Evolutionary conservation across 352 stramenopile genomes (phyloP).

Genomic region (Globisporangium middletonii): DNA sequence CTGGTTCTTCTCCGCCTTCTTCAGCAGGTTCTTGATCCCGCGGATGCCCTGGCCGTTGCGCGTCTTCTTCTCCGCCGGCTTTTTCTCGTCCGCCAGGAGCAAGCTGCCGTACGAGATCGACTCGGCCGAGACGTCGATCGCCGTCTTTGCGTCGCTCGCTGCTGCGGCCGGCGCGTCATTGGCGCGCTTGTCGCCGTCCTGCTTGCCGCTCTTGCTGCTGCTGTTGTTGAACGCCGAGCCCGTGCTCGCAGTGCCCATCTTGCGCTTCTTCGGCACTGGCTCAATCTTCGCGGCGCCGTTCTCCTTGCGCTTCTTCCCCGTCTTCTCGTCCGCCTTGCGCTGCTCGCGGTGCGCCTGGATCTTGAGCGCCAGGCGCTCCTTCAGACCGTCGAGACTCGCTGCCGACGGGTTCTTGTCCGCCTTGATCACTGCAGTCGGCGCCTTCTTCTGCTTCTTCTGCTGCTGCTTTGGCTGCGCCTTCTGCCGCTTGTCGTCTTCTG

Average conservation of each 20-base stretch:
- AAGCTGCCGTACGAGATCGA: slow-evolving; percentile 78
- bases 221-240: slow-evolving; percentile 34
- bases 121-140: slow-evolving; percentile 18
- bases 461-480: slow-evolving; percentile 11
- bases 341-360: slow-evolving; percentile 69
- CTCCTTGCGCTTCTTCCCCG: slow-evolving; percentile 46
- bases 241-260: slow-evolving; percentile 27
- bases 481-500: slow-evolving; percentile 41
- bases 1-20: slow-evolving; percentile 76
- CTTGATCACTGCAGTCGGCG: slow-evolving; percentile 18
- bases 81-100: slow-evolving; percentile 48
- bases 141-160: slow-evolving; percentile 5
- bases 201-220: slow-evolving; percentile 30
- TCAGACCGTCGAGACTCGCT: slow-evolving; percentile 52
- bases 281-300: slow-evolving; percentile 20
- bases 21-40: slow-evolving; percentile 73
- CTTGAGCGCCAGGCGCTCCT: slow-evolving; percentile 59
- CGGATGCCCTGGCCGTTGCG: slow-evolving; percentile 65
- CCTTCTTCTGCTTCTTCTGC: slow-evolving; percentile 16
- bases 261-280: slow-evolving; percentile 52
- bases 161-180: not conserved
- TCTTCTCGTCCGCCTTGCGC: slow-evolving; percentile 62
- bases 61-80: slow-evolving; percentile 52
- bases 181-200: slow-evolving; percentile 20
- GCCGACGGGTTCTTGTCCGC: slow-evolving; percentile 30